Evolutionary conservation across 345 rosid species (phyloP), one percentile per base, ranked within the genome.

Genomic region (Zanthoxylum bungeanum): DNA sequence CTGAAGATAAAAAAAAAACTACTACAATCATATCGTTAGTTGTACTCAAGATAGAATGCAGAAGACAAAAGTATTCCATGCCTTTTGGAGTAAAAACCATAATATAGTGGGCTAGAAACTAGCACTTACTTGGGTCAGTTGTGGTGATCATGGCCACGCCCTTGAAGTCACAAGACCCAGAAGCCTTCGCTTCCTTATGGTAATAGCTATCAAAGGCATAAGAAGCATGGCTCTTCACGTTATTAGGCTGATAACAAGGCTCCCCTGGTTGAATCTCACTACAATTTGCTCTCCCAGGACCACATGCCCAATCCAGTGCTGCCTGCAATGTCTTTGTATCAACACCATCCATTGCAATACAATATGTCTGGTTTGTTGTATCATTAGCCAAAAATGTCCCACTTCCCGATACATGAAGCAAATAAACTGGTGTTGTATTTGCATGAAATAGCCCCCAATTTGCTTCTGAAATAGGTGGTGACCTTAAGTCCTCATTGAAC

Each of bases 241-340:
- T 87, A 67, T 86, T 91, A 25, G 99, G 99, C 81, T 92, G 90
- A 68, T 88, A 95, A 77, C 99, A 95, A 71, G 57, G 74, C 81
- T 92, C 91, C 56, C 98, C 99, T 1, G 98, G 97, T 83, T 95
- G 98, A 76, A 92, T 80, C 85, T 87, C 98, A 14, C 96, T 88
- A 73, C 99, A 95, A 72, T 95, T 88, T 11, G 98, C 88, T 74
- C 80, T 82, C 72, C 99, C 97, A 0, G 97, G 94, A 31, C 99
- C 99, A 76, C 98, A 95, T 34, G 97, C 96, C 99, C 99, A 92
- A 66, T 95, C 99, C 83, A 92, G 82, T 0, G 99, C 98, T 2
- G 98, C 86, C 61, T 92, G 99, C 82, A 95, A 80, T 12, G 89
- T 86, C 85, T 73, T 91, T 9, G 71, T 60, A 75, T 95, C 98